Conservation (phyloP, 2,329 filamentous ascomycete genomes). For the Coniella vitis region DNA sequence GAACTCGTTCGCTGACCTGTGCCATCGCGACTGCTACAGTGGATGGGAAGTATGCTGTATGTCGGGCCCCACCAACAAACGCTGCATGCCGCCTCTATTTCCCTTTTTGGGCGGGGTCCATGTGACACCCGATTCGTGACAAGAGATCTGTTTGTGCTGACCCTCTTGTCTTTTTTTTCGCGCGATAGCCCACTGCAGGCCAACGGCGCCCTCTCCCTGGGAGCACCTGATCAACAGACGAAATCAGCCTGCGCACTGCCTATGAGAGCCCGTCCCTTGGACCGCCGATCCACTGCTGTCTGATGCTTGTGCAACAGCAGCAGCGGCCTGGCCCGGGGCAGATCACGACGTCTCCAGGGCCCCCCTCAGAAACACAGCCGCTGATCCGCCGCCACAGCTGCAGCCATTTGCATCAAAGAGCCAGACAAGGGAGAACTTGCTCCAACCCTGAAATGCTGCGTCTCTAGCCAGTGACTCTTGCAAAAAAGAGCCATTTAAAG, state of each 20-base stretch:
- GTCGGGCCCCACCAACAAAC: slow-evolving; percentile 26
- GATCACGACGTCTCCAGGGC: too few relatives aligned
- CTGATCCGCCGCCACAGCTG: too few relatives aligned
- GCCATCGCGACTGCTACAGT: slow-evolving; percentile 21
- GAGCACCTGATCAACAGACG: slow-evolving; percentile 30
- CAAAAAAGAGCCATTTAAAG: too few relatives aligned
- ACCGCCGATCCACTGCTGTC: too few relatives aligned
- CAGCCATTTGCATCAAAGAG: too few relatives aligned
- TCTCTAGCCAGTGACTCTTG: too few relatives aligned
- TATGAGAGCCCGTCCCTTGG: slow-evolving; percentile 1
- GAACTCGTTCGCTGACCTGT: neutral
- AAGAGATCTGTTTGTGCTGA: neutral
- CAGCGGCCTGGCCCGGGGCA: neutral
- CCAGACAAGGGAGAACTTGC: too few relatives aligned
- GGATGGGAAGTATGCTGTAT: slow-evolving; percentile 40
- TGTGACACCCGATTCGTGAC: too few relatives aligned
- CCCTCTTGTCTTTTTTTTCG: slow-evolving; percentile 3
- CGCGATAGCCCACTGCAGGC: slow-evolving; percentile 30
- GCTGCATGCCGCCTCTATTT: slow-evolving; percentile 20
- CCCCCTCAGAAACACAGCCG: too few relatives aligned
- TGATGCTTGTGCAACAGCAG: too few relatives aligned
- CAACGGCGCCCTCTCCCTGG: slow-evolving; percentile 28
- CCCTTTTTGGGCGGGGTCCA: too few relatives aligned
- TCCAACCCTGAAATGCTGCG: neutral
- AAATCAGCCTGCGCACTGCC: slow-evolving; percentile 21